Evolutionary conservation across 1,284 basidiomycete species (phyloP), one percentile per base, ranked within the genome.

Genomic region (Afroboletus lepidellus): DNA sequence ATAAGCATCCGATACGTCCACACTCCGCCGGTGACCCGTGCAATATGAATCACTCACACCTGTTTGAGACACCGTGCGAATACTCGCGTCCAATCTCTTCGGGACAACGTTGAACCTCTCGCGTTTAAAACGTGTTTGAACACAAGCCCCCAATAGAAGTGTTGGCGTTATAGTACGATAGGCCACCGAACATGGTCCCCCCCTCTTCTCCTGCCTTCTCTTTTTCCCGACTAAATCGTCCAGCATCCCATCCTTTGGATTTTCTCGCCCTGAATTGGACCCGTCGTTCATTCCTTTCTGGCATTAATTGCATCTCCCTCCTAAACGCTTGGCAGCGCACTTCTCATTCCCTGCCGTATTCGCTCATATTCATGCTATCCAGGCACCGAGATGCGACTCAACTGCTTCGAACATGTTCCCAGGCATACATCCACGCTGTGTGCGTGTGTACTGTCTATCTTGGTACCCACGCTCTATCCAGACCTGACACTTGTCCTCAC

Each of bases 311-410:
- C 46, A 44, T 39, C 47, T 25, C 30, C 36, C 48, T 54, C 41
- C 58, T 36, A 30, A 48, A 16, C 20, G 13, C 43, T 30, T 47
- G 8, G 34, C 34, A 20, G n/a, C 24, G 12, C 11, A 7, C 45
- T 44, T 50, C 27, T 45, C 30, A 8, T 20, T 18, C 33, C 30
- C 23, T 33, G 41, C 42, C 32, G 3, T 41, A 51, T 59, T 56
- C 54, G 23, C 37, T 50, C 48, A 25, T 61, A 46, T 60, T 48
- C 42, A 46, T 46, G 29, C 23, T 29, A 4, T 27, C 50, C 49
- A 62, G 61, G 61, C 54, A 65, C 61, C 52, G 56, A 59, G 56
- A 54, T 50, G 29, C 34, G 27, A 29, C 41, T 48, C 49, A 18
- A 41, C 21, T 52, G 38, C 20, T 29, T 23, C 13, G 27, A n/a